Evolutionary conservation across 257 asterid species (phyloP), one percentile per base, ranked within the genome.

Genomic region (Solanum lycopersicoides): DNA sequence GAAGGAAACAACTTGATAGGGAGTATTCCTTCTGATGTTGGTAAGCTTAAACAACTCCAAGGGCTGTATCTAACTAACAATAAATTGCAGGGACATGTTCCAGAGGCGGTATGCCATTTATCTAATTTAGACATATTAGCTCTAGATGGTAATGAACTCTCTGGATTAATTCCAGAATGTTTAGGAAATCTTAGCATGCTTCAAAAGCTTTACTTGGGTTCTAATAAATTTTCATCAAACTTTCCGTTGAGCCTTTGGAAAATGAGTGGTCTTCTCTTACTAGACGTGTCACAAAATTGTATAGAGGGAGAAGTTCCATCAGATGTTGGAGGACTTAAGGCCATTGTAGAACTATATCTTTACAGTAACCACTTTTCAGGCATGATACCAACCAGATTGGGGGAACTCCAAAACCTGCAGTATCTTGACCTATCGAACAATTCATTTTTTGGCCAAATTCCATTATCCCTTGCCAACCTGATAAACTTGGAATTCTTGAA

Each of bases 241-340:
- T n/a, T 92, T 41, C 93, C 94, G 2, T 14, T 20, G 2, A 60
- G 85, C 23, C 47, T 92, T 68, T 88, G 92, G 93, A 87, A 84
- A 18, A 47, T 90, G 7, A 86, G 28, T 30, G 63, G 73, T 37
- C 87, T 92, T 59, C 69, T 88, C 88, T 15, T 14, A 44, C 60
- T 92, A 63, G 73, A 86, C 10, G 32, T 92, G 74, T 85, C 92
- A 20, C 65, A 41, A 7, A 91, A 87, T 86, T 75, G 80, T 35
- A 53, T 90, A 50, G 83, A 83, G 47, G 94, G 94, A 56, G 89
- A 65, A 60, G 88, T 91, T 68, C 75, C 92, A 75, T 34, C 72
- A 18, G 89, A 86, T 68, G 88, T 91, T 83, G 90, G 88, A 47
- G 77, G 25, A 60, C 56, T 89, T 68, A 85, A 47, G 14, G 59